phyloP scores from a whole-genome alignment of 2,329 filamentous ascomycete species.

The Pseudogymnoascus verrucosus region DNA sequence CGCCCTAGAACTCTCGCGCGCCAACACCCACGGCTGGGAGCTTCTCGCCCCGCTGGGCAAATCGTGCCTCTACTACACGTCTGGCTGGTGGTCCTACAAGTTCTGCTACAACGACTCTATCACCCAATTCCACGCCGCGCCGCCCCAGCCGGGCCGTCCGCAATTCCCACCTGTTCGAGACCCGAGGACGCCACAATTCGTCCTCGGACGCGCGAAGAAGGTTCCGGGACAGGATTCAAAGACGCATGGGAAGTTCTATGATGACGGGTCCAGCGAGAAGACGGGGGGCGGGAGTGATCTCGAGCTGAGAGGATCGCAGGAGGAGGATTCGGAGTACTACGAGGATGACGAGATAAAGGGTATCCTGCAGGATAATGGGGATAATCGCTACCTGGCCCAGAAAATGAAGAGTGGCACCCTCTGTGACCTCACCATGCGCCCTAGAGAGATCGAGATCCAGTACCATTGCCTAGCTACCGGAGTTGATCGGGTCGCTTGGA shows the following conservation, averaged over 20 bases:
- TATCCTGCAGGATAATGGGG: conserved; percentile 57
- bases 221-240: conserved; percentile 20
- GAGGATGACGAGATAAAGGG: conserved; percentile 16
- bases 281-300: conserved; percentile 13
- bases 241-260: conserved; percentile 12
- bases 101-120: conserved; percentile 64
- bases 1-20: conserved; percentile 58
- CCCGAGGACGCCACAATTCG: conserved; percentile 51
- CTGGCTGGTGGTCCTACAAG: conserved; percentile 69
- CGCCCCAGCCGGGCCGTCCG: conserved; percentile 51
- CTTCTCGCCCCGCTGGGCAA: conserved; percentile 59
- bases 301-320: conserved; percentile 20
- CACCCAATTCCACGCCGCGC: conserved; percentile 64
- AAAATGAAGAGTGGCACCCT: conserved; percentile 56
- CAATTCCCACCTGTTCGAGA: conserved; percentile 60
- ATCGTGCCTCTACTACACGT: conserved; percentile 62
- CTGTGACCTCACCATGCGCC: conserved; percentile 63
- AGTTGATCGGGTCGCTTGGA: conserved; percentile 58
- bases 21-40: conserved; percentile 60
- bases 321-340: conserved; percentile 16
- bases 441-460: conserved; percentile 59
- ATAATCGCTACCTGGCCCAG: conserved; percentile 62
- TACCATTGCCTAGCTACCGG: conserved; percentile 53
- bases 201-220: conserved; percentile 49
- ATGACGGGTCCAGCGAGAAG: conserved; percentile 25